Evolutionary conservation across 495 filamentous ascomycete genomes (phyloP), one percentile per base, ranked within the genome.

Genomic region (Trypethelium eluteriae): DNA sequence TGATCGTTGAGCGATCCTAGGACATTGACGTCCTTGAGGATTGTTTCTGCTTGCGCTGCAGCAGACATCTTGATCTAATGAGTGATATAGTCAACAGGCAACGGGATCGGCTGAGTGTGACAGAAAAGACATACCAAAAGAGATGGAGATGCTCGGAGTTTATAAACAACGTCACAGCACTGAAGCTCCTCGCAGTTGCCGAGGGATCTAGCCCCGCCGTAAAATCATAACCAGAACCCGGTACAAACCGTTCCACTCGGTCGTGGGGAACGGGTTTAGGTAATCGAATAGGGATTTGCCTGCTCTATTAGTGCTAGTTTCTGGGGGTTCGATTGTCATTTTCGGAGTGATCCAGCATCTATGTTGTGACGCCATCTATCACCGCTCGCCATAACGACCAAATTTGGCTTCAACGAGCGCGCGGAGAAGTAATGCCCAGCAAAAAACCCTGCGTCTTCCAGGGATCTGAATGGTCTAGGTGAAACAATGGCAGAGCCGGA

Each of bases 11-110:
- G 80, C 46, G 83, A 69, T 70, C 91, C 93, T 59, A 92, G 85
- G 81, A 98, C 83, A 76, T 87, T 83, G 69, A 96, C 94, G 79
- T 92, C 92, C 80, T 91, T 88, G 70, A 96, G 86, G 75, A 95
- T 87, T 16, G 53, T 36, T 34, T 59, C 53, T 34, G 53, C n/a
- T 59, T 59, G 53, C 7, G 53, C 53, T 59, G 5, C 53, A 18
- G 53, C 53, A 18, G 53, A 59, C 53, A 59, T 59, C 7, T 7
- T 59, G 7, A 14, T 35, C 53, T 59, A 7, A 14, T 10, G n/a
- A 36, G 32, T 25, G 25, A 25, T 25, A 25, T 25, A 25, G 25
- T 25, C 25, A 25, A 25, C 25, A 25, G 25, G 25, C 25, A 25
- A 25, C 25, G 25, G 11, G 14, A 34, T 35, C 18, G 14, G 7